Base-by-base conservation (phyloP, 257 asterid genomes). In the Solanum etuberosum region DNA sequence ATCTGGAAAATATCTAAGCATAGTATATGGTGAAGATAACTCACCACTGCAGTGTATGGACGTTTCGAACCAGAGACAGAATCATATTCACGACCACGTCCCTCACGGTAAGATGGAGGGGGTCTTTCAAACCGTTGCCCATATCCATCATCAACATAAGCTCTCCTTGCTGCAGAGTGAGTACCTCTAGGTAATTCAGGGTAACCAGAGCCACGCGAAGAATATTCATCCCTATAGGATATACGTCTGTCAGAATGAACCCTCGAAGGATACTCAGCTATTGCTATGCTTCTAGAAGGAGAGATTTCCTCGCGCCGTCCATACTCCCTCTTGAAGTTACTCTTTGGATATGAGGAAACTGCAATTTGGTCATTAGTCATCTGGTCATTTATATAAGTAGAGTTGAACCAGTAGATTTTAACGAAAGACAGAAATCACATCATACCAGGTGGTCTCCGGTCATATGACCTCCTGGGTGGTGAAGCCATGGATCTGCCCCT, bases 401-500 rank as follows among this genome's bases (percentile, higher is more conserved):
- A 18, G 27, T 48, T 48, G 81, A 91, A 54, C 57, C 80, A 27
- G 70, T 82, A 35, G 31, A 83, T 70, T 31, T 57, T 48, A 46
- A 48, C 86, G n/a, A 31, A 35, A 80, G 51, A 35, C 10, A 57
- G 29, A 78, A 48, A 68, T 8, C 76, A 86, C 76, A 59, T 42
- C 89, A 88, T 81, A 96, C 99, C 99, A 88, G 96, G 98, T 71
- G 98, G 96, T 85, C 98, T 94, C 91, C 99, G 92, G 83, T 96
- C 99, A 89, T 96, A 95, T 85, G 99, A 90, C 93, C 99, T 51
- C 74, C 88, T 94, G 8, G 94, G 92, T 37, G 88, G 86, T 84
- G 99, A 96, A 87, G 97, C 93, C 57, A 76, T 91, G 29, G 96
- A 98, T 82, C 98, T 92, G 77, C 93, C 87, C 92, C 98, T 93